Evolutionary conservation across 73 alveolate species (phyloP).

Genomic region (Blepharisma stoltei): DNA sequence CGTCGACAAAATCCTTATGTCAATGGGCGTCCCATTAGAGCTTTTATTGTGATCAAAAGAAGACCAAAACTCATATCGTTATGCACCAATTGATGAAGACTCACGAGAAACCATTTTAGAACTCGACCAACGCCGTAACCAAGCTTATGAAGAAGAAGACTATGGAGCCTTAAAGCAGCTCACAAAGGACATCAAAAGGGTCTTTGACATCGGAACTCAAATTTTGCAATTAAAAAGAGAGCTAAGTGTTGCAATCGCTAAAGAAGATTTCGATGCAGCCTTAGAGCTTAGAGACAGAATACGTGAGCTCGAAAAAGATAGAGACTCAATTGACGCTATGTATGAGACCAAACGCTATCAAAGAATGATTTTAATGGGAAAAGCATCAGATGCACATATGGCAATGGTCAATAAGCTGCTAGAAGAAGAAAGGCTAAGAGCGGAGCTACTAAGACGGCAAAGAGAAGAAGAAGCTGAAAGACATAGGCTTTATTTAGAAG

Average conservation of each 20-base stretch:
- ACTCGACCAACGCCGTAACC: constrained; percentile 70
- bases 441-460: constrained; percentile 56
- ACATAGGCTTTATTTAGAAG: constrained; percentile 71
- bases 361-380: constrained; percentile 83
- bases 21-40: constrained; percentile 93
- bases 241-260: constrained; percentile 75
- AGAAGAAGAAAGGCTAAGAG: constrained; percentile 61
- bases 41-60: constrained; percentile 85
- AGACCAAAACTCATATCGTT: constrained; percentile 79
- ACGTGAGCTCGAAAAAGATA: constrained; percentile 65
- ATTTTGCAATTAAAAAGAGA: constrained; percentile 89
- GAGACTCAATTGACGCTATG: constrained; percentile 94
- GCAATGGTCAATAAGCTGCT: constrained; percentile 46
- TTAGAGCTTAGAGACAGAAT: constrained; percentile 78
- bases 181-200: constrained; percentile 81
- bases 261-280: constrained; percentile 89
- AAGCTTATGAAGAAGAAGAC: constrained; percentile 84
- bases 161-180: constrained; percentile 79
- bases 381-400: constrained; percentile 73
- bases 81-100: constrained; percentile 96
- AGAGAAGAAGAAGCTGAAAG: constrained; percentile 81
- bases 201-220: constrained; percentile 91
- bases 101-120: constrained; percentile 87
- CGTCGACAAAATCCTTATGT: constrained; percentile 89
- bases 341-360: constrained; percentile 95